Evolutionary conservation across 139 green algal species (phyloP), one percentile per base, ranked within the genome.

Genomic region (Coelastrella sp.): DNA sequence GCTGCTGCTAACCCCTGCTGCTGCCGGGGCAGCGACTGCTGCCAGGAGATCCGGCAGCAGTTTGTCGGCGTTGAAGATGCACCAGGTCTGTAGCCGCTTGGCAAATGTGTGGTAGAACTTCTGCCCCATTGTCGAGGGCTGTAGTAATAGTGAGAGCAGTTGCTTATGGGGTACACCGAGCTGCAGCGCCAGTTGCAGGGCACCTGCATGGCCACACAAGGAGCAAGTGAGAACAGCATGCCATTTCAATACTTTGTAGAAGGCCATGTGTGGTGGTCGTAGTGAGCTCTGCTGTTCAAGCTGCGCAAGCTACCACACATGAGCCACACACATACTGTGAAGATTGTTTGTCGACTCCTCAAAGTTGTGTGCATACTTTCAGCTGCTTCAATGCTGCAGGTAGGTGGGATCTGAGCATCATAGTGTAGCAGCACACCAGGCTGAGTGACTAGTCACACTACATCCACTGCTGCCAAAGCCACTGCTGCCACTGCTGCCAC

Each of bases 121-220:
- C 65, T 79, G 82, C 7, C 82, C 82, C 65, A 64, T 32, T 65
- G 65, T 16, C 19, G 82, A 87, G 3, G 65, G 65, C 23, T 87
- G 82, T 65, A 87, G 82, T 65, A 87, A 65, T 23, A 79, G 32
- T 22, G 7, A 8, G 32, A 87, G 64, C 82, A 87, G 64, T 54
- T 78, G 32, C 19, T 16, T 20, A 17, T 79, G 64, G 20, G 65
- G 82, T 7, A 87, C 23, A 13, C 74, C 60, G 32, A 87, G 65
- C 82, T 87, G 82, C 13, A 87, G 64, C 4, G 82, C 64, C 65
- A 87, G 64, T 56, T 87, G 82, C 47, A 87, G 17, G 16, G 82
- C 82, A 78, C 82, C 82, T 87, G 82, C 23, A 59, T 5, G 4
- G 10, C 5, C 56, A 56, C 16, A 17, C 3, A 80, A 23, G 8